Base-by-base conservation (phyloP, 768 basidiomycete species). In the Lactarius quietus region DNA sequence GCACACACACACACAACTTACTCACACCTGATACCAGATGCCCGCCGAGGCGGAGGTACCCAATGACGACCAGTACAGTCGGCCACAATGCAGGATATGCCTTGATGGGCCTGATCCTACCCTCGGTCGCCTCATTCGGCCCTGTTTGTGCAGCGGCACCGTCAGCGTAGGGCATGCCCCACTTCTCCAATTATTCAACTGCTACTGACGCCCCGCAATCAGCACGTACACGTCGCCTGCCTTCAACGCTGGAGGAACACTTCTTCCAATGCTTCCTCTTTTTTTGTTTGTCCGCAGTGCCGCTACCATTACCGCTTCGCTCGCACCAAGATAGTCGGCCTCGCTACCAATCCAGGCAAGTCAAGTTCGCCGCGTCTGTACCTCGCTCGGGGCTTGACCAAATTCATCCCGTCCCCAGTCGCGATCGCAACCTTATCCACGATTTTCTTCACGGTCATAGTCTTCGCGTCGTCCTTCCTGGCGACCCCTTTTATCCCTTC, bases 81-180 rank as follows among this genome's bases (percentile, higher is more conserved):
- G 85, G 71, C 88, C 83, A 71, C 89, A 90, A 72, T 95, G 93
- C 72, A 82, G 93, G 60, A 95, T 95, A 54, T 95, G 93, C 73
- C 80, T 93, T 31, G 88, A 89, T 43, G 87, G 89, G 5, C 82
- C 83, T 28, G 87, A 89, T 68, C 73, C 69, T 0, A 80, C 83
- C 29, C 77, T 89, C 45, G 93, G 93, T 3, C 83, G 86, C 61
- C 83, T 95, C 69, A 92, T 95, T 69, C 85, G 87, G 35, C 93
- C 93, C 6, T 92, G 90, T 74, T 78, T 87, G 2, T 91, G 90
- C 74, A 86, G 84, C 66, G 93, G 93, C 51, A 87, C 88, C 26
- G 90, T 93, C 65, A 88, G 86, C 65, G 84, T 86, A 70, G 68
- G 80, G 75, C 59, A 31, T 66, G 36, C 7, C 51, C 20, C 28